Evolutionary conservation across 805 yeast species (phyloP), one percentile per base, ranked within the genome.

Genomic region (Saturnispora dispora): DNA sequence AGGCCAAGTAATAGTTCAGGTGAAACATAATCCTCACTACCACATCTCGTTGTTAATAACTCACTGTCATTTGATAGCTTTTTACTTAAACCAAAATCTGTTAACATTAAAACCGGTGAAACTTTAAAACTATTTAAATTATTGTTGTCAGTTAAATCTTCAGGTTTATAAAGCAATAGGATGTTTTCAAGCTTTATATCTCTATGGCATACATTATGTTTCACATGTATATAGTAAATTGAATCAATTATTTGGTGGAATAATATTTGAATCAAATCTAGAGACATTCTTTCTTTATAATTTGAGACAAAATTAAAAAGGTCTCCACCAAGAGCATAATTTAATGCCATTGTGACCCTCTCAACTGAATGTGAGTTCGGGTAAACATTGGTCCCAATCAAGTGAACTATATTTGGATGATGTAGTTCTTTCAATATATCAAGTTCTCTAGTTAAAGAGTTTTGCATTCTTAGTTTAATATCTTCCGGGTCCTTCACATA

Each of bases 21-120:
- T 0, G 96, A 84, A 6, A 93, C 96, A 60, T 93, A 93, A 64
- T 93, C 99, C 56, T 88, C 96, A 1, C 96, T 87, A 0, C 99
- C 99, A 66, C 99, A 93, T 54, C 98, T 70, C 1, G 98, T 91
- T 2, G 86, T 76, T 25, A 95, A 73, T 52, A 83, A 59, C 25
- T 88, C 85, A 56, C 78, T 71, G 1, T 71, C 74, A 1, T 79
- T 76, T 47, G 76, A 80, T 23, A 91, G 75, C 47, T 74, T 71
- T 58, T 88, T 82, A 10, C 96, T 83, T 27, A 93, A 74, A 0
- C 99, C 99, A 67, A 93, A 84, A 71, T 93, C 99, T 0, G 95
- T 83, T 32, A 89, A 65, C 15, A 80, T 82, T 2, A 81, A 79
- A 17, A 82, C 54, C 53, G 50, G 61, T 61, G 45, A 18, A 47